These are phyloP conservation scores for Parascedosporium putredinis DNA, from an alignment of 2,329 filamentous ascomycete genomes.

Conservation along the genomic window DNA sequence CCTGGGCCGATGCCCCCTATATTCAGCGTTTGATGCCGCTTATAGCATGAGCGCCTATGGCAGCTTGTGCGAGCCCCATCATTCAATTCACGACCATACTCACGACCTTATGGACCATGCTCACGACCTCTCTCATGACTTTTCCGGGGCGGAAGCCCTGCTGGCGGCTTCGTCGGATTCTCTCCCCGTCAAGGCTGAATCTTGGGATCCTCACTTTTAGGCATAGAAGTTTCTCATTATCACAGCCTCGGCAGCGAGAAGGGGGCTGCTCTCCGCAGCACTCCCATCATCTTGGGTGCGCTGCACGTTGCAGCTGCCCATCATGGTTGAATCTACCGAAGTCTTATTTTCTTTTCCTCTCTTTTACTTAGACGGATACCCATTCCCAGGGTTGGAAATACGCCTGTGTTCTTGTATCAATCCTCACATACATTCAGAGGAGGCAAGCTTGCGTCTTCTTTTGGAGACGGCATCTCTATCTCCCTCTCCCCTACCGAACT, in stretches of 20 bases:
- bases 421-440: too few species aligned
- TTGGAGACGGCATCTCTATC: background rate
- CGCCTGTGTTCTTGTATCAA: background rate
- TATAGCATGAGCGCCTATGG: slow-evolving; percentile 28
- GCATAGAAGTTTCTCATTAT: background rate
- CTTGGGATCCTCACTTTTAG: slow-evolving; percentile 3
- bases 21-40: slow-evolving; percentile 29
- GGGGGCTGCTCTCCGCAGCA: too few species aligned
- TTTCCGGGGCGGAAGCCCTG: background rate
- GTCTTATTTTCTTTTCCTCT: too few species aligned
- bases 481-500: background rate
- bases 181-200: slow-evolving; percentile 1
- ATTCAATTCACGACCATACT: slow-evolving; percentile 15
- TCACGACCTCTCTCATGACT: background rate
- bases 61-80: slow-evolving; percentile 16
- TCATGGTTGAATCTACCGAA: too few species aligned
- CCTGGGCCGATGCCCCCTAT: slow-evolving; percentile 23
- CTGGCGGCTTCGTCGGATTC: background rate
- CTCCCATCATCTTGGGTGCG: background rate
- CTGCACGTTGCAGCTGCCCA: background rate
- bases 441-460: too few species aligned
- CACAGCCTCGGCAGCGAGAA: background rate
- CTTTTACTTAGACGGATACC: background rate
- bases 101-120: slow-evolving; percentile 9
- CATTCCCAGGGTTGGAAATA: background rate